phyloP scores from a whole-genome alignment of 2,329 filamentous ascomycete genomes.

The Phialophora tarda region DNA sequence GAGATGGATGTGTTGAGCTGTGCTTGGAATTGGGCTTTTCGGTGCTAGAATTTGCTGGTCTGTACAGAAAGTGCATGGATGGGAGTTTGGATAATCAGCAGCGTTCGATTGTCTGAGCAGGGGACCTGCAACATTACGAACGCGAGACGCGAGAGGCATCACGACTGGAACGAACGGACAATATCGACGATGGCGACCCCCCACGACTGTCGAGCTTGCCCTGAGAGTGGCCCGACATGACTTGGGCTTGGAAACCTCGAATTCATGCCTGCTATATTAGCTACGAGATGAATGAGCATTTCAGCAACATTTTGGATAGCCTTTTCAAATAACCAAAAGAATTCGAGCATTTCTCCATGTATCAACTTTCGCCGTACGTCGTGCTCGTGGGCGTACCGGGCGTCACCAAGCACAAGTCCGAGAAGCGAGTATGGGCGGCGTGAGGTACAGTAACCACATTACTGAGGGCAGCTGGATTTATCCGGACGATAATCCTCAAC shows the following conservation, averaged over 20 bases:
- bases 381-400: background rate
- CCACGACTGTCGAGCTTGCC: slow-evolving; percentile 20
- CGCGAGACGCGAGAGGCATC: slow-evolving; percentile 40
- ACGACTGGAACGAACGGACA: slow-evolving; percentile 38
- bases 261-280: slow-evolving; percentile 33
- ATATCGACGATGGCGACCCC: slow-evolving; percentile 33
- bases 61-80: slow-evolving; percentile 34
- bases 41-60: slow-evolving; percentile 7
- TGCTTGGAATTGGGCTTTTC: slow-evolving; percentile 11
- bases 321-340: slow-evolving; percentile 14
- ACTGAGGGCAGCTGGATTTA: background rate
- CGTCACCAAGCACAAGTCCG: background rate
- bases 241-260: slow-evolving; percentile 20
- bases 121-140: slow-evolving; percentile 32
- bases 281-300: slow-evolving; percentile 23
- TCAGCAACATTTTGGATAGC: slow-evolving; percentile 16
- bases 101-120: slow-evolving; percentile 34
- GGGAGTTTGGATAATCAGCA: slow-evolving; percentile 33
- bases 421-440: background rate
- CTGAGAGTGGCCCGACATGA: slow-evolving; percentile 21
- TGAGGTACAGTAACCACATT: background rate
- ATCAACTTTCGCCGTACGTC: background rate
- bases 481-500: background rate
- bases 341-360: slow-evolving; percentile 2
- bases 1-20: slow-evolving; percentile 9